These are phyloP conservation scores for Aspergillus ruber DNA, from an alignment of 2,329 filamentous ascomycete species.

Conservation along the genomic window DNA sequence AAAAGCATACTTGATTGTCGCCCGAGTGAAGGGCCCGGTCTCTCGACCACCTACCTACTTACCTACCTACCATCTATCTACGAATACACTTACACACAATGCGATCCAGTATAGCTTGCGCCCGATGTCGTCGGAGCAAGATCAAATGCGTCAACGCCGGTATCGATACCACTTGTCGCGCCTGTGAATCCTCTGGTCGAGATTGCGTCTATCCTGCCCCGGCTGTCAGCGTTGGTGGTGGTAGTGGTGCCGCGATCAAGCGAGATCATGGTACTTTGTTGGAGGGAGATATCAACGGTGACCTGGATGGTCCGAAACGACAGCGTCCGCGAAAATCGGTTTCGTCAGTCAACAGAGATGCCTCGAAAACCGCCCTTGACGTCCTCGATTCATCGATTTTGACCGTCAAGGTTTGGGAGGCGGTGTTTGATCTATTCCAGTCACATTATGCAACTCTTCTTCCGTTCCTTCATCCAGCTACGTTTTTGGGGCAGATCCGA, in stretches of 20 bases:
- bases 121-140: constrained; percentile 70
- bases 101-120: constrained; percentile 74
- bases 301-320: constrained; percentile 39
- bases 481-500: constrained; percentile 46
- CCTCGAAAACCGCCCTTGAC: constrained; percentile 33
- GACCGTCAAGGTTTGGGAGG: constrained; percentile 51
- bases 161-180: constrained; percentile 63
- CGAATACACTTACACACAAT: constrained; percentile 35
- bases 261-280: constrained; percentile 30
- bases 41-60: background rate
- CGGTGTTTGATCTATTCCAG: constrained; percentile 54
- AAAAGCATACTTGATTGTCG: background rate
- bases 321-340: constrained; percentile 33
- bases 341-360: constrained; percentile 21
- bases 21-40: constrained; percentile 1
- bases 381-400: constrained; percentile 46
- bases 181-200: constrained; percentile 64
- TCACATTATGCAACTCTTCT: constrained; percentile 52
- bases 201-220: constrained; percentile 64
- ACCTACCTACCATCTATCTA: background rate
- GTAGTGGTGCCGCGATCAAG: constrained; percentile 26
- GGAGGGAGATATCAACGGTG: constrained; percentile 34
- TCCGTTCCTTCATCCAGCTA: constrained; percentile 51
- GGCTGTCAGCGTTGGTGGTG: constrained; percentile 29
- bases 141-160: constrained; percentile 82